A percentile compares a stretch with the other conserved stretches of the same genome.
Evolutionary conservation across 108 stramenopile genomes (phyloP).

Genomic region (Nannochloropsis gaditana): DNA sequence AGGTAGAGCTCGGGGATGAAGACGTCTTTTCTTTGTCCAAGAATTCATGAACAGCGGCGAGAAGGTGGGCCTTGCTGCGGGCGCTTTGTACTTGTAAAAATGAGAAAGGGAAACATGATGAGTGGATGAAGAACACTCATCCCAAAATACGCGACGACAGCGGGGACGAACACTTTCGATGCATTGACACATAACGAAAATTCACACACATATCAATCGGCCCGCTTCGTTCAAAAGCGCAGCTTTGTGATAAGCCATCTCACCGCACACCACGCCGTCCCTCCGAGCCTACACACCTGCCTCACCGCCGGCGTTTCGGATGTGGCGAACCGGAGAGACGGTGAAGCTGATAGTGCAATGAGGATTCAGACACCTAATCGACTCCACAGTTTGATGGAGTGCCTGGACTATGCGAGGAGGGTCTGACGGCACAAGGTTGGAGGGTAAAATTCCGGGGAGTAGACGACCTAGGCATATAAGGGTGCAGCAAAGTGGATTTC

Average conservation of each 20-base stretch:
- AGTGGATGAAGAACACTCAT: background rate
- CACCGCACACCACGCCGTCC: too few species aligned
- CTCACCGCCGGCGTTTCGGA: background rate
- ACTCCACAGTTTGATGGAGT: background rate
- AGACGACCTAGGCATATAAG: background rate
- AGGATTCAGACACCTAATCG: background rate
- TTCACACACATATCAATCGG: too few species aligned
- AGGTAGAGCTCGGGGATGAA: background rate
- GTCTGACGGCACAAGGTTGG: background rate
- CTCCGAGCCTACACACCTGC: background rate
- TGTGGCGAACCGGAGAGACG: background rate
- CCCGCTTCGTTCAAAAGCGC: too few species aligned
- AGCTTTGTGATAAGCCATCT: too few species aligned
- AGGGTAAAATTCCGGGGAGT: background rate
- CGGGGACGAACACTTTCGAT: too few species aligned
- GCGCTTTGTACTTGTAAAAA: background rate
- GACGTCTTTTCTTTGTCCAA: background rate
- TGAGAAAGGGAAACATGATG: background rate
- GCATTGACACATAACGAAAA: too few species aligned
- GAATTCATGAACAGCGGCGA: background rate
- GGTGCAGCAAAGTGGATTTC: too few species aligned
- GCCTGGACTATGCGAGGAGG: background rate
- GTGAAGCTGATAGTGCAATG: background rate
- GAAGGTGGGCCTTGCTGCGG: constrained; percentile 16
- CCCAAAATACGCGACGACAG: too few species aligned